Evolutionary conservation across 768 basidiomycete genomes (phyloP).

Genomic region (Kwoniella shandongensis): DNA sequence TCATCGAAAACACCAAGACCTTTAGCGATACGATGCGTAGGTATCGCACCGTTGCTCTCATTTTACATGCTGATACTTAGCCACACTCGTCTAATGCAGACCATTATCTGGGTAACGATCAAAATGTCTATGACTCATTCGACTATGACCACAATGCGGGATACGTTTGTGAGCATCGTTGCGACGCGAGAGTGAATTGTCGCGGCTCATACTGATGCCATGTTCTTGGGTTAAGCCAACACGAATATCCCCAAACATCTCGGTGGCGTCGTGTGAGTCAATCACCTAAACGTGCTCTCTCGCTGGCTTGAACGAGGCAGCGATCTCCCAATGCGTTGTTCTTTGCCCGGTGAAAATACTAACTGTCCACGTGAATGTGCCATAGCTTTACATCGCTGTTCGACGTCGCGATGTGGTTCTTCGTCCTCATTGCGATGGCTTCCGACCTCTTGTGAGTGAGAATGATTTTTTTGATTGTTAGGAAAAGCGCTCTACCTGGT

Average conservation of each 20-base stretch:
- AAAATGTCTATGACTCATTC: constrained; percentile 21
- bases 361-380: no score
- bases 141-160: constrained; percentile 23
- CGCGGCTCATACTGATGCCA: no score
- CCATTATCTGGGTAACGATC: constrained; percentile 34
- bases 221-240: constrained; percentile 12
- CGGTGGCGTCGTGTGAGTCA: constrained; percentile 40
- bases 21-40: constrained; percentile 35
- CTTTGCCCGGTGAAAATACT: no score
- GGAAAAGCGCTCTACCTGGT: neutral
- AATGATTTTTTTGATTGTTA: no score
- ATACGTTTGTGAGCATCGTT: constrained; percentile 23
- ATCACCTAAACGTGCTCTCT: no score
- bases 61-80: no score
- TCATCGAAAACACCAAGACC: constrained; percentile 34
- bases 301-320: no score
- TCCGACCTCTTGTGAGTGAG: constrained; percentile 44
- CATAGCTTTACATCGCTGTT: constrained; percentile 38
- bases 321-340: no score
- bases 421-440: constrained; percentile 29
- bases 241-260: constrained; percentile 50
- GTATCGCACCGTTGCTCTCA: no score
- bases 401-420: constrained; percentile 34
- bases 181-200: neutral
- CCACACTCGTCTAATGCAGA: constrained; percentile 4